phyloP scores from a whole-genome alignment of 768 basidiomycete species.

The Leucocoprinus leucothites region DNA sequence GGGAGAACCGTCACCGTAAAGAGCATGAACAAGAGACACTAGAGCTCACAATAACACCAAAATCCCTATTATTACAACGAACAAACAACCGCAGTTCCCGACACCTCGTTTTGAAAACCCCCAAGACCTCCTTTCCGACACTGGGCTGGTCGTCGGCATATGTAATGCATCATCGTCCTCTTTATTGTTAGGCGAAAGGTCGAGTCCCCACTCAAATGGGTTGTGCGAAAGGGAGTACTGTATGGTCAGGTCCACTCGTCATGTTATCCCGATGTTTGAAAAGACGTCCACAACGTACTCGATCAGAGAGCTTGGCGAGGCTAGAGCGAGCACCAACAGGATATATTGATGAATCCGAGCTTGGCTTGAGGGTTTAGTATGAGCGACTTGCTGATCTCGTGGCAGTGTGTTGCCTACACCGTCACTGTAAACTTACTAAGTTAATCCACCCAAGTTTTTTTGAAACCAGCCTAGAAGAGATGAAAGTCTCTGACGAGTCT shows the following conservation, averaged over 20 bases:
- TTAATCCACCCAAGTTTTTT: conserved; percentile 10
- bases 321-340: conserved; percentile 28
- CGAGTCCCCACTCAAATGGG: conserved; percentile 55
- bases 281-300: conserved; percentile 15
- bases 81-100: conserved; percentile 59
- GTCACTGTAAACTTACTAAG: conserved; percentile 4
- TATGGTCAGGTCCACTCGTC: background rate
- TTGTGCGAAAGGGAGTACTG: conserved; percentile 53
- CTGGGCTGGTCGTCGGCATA: conserved; percentile 6
- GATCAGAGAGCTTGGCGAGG: conserved; percentile 23
- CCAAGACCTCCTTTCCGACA: conserved; percentile 43
- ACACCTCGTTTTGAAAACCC: conserved; percentile 61
- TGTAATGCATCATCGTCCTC: conserved; percentile 42
- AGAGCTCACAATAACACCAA: conserved; percentile 63
- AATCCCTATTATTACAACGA: conserved; percentile 37
- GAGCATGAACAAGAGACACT: background rate
- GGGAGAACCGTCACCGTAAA: background rate
- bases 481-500: background rate
- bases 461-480: background rate
- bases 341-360: conserved; percentile 29
- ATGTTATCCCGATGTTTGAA: background rate
- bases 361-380: conserved; percentile 17
- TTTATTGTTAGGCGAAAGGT: conserved; percentile 36
- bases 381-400: background rate
- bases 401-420: background rate